phyloP scores from a whole-genome alignment of 1,139 yeast species.

The Blastobotrys apis region DNA sequence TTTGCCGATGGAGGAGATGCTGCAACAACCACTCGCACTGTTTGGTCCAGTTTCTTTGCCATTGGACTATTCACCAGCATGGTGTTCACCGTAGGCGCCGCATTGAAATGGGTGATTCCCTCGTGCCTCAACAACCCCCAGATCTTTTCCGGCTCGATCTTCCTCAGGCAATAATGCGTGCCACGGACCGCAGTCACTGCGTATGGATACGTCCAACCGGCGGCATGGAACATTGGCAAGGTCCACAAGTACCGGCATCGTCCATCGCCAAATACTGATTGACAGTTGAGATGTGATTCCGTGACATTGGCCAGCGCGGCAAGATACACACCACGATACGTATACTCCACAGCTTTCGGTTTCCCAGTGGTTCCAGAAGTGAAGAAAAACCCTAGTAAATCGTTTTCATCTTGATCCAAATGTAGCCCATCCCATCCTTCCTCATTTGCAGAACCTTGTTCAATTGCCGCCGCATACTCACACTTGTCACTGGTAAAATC shows the following conservation, averaged over 20 bases:
- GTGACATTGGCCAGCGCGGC: slow-evolving; percentile 35
- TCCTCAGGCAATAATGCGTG: slow-evolving; percentile 37
- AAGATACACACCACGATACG: slow-evolving; percentile 44
- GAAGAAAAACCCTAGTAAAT: slow-evolving; percentile 40
- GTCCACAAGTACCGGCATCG: slow-evolving; percentile 39
- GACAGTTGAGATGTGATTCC: slow-evolving; percentile 35
- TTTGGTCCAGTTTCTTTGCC: slow-evolving; percentile 30
- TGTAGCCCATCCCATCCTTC: slow-evolving; percentile 27
- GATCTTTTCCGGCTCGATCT: slow-evolving; percentile 35
- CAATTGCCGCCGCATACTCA: slow-evolving; percentile 28
- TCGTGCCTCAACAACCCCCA: slow-evolving; percentile 35
- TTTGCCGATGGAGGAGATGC: slow-evolving; percentile 40
- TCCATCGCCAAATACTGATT: slow-evolving; percentile 29
- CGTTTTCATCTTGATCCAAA: slow-evolving; percentile 32
- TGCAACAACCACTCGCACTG: slow-evolving; percentile 37
- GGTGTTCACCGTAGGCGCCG: slow-evolving; percentile 40
- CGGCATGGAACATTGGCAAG: slow-evolving; percentile 40
- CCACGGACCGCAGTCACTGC: slow-evolving; percentile 40
- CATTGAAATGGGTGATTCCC: slow-evolving; percentile 37
- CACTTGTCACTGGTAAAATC: slow-evolving; percentile 24
- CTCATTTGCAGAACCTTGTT: slow-evolving; percentile 24
- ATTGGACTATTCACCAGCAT: slow-evolving; percentile 35
- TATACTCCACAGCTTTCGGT: slow-evolving; percentile 69
- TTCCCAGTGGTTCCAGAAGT: slow-evolving; percentile 78
- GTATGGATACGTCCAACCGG: slow-evolving; percentile 40